A percentile compares a stretch with the other conserved stretches of the same genome.
These are phyloP conservation scores for Penicillium sp. DNA, from an alignment of 2,329 filamentous ascomycete genomes.

Conservation along the genomic window DNA sequence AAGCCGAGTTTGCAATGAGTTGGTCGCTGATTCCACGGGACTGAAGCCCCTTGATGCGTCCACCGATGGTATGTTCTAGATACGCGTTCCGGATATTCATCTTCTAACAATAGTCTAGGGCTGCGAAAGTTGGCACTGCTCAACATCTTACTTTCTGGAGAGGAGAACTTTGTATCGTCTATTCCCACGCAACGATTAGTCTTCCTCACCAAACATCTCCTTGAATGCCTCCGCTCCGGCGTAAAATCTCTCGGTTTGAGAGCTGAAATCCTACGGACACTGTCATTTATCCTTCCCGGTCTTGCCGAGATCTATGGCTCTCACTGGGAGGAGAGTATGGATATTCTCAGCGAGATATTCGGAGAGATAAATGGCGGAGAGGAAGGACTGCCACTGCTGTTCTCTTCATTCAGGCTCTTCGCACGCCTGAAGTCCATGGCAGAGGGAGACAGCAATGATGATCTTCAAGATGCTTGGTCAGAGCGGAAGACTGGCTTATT, in stretches of 20 bases:
- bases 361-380: slow-evolving; percentile 51
- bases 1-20: slow-evolving; percentile 59
- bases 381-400: slow-evolving; percentile 62
- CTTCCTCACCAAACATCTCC: slow-evolving; percentile 78
- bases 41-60: slow-evolving; percentile 49
- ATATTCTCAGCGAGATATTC: slow-evolving; percentile 63
- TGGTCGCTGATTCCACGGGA: slow-evolving; percentile 62
- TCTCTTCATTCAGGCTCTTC: slow-evolving; percentile 73
- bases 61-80: slow-evolving; percentile 42
- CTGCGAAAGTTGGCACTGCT: slow-evolving; percentile 56
- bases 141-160: slow-evolving; percentile 55
- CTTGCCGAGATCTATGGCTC: slow-evolving; percentile 83
- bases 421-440: slow-evolving; percentile 62
- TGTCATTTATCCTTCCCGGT: slow-evolving; percentile 65
- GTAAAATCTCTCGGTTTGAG: slow-evolving; percentile 48
- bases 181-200: slow-evolving; percentile 68
- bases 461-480: slow-evolving; percentile 73
- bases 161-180: slow-evolving; percentile 50
- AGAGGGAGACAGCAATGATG: slow-evolving; percentile 69
- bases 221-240: slow-evolving; percentile 68
- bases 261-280: slow-evolving; percentile 45
- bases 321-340: slow-evolving; percentile 73
- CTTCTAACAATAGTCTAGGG: slow-evolving; percentile 33
- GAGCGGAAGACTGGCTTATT: slow-evolving; percentile 63
- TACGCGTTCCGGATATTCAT: background rate